Evolutionary conservation across 306 rosid species (phyloP).

Genomic region (Pyrus bretschneideri): DNA sequence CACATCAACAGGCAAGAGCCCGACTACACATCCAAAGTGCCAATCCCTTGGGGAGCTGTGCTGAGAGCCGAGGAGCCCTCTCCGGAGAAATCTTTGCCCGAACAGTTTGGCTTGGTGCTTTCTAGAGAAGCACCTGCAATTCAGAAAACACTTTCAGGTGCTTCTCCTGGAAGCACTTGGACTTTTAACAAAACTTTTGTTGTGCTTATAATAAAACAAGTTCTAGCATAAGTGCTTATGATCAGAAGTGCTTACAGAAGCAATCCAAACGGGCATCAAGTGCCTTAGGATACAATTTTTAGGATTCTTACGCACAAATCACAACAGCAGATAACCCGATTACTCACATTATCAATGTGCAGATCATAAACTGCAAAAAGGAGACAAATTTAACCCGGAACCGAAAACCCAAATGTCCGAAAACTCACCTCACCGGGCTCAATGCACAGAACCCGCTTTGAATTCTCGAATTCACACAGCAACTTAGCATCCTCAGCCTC

Average conservation of each 20-base stretch:
- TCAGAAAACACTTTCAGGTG: too few relatives aligned
- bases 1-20: too few relatives aligned
- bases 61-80: too few relatives aligned
- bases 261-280: too few relatives aligned
- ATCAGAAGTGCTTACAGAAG: too few relatives aligned
- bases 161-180: neutral
- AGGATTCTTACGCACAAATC: neutral
- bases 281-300: neutral
- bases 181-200: too few relatives aligned
- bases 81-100: too few relatives aligned
- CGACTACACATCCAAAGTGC: too few relatives aligned
- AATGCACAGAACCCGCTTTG: constrained; percentile 51
- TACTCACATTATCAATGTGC: neutral
- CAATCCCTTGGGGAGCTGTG: too few relatives aligned
- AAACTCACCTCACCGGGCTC: constrained; percentile 55
- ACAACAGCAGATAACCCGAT: neutral
- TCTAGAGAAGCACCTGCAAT: too few relatives aligned
- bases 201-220: neutral
- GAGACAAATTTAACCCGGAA: neutral
- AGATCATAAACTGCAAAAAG: neutral
- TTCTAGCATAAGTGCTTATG: neutral
- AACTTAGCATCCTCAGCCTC: constrained; percentile 75
- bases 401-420: neutral
- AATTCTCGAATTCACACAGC: constrained; percentile 51
- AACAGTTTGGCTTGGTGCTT: too few relatives aligned